A percentile compares a stretch with the other conserved stretches of the same genome.
Conservation (phyloP, 2,329 filamentous ascomycete species). For the Paecilomyces sp. region DNA sequence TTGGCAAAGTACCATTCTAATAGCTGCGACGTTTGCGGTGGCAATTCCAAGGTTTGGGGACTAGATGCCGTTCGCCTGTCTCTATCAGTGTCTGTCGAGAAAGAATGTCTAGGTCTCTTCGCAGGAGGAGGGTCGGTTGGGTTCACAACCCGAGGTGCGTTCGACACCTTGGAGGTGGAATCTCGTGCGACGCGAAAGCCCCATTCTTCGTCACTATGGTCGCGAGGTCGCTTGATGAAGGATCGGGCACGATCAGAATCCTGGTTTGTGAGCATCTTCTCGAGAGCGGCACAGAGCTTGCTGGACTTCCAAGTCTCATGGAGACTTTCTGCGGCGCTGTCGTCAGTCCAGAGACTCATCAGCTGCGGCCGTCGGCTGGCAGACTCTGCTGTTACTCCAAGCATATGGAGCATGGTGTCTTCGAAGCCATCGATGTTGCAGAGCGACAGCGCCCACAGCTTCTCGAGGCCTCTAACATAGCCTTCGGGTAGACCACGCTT, state of each 20-base stretch:
- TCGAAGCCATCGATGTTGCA: conserved; percentile 40
- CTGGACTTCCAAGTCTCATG: conserved; percentile 40
- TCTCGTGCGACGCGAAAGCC: conserved; percentile 24
- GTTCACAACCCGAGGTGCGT: conserved; percentile 24
- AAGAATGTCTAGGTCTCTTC: conserved; percentile 22
- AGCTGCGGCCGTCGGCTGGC: conserved; percentile 23
- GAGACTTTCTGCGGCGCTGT: conserved; percentile 32
- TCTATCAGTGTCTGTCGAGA: conserved; percentile 8
- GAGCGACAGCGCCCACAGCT: conserved; percentile 38
- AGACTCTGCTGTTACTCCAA: conserved; percentile 29
- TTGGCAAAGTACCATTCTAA: conserved; percentile 53
- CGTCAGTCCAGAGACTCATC: conserved; percentile 33
- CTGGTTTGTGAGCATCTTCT: conserved; percentile 32
- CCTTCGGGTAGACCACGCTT: conserved; percentile 41
- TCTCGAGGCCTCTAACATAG: conserved; percentile 40
- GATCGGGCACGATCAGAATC: conserved; percentile 14
- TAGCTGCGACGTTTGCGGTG: conserved; percentile 44
- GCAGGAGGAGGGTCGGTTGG: conserved; percentile 13
- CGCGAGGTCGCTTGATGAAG: conserved; percentile 27
- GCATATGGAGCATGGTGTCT: conserved; percentile 30
- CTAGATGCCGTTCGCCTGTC: conserved; percentile 3
- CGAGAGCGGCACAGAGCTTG: conserved; percentile 29
- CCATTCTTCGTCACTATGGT: conserved; percentile 22
- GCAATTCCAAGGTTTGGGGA: conserved; percentile 30
- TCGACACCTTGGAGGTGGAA: conserved; percentile 17